Percentiles rank a stretch among this genome's conserved stretches.
These are phyloP conservation scores for Tuber microsphaerosporum DNA, from an alignment of 495 filamentous ascomycete genomes.

Conservation along the genomic window DNA sequence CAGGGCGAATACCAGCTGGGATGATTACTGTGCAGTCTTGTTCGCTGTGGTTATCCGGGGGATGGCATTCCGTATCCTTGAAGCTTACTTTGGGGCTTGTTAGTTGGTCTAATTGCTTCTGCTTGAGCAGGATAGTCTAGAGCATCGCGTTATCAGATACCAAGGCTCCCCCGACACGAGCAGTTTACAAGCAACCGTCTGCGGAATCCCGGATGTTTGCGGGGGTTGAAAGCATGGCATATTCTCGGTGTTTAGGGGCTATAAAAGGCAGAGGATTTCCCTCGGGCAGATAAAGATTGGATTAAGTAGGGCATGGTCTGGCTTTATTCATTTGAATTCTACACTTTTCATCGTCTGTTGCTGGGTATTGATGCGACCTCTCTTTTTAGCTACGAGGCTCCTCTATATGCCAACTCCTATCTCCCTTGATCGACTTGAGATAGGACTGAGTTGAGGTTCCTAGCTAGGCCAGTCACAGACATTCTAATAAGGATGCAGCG, in stretches of 20 bases:
- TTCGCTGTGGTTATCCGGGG: too few species aligned
- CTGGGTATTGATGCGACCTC: not conserved
- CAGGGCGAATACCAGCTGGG: too few species aligned
- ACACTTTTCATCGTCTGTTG: not conserved
- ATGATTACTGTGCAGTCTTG: not conserved
- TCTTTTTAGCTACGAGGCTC: not conserved
- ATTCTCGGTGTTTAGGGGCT: not conserved
- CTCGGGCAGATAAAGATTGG: not conserved
- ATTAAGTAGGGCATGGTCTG: not conserved
- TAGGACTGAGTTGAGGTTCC: not conserved
- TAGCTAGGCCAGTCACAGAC: too few species aligned
- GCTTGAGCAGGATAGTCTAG: too few species aligned
- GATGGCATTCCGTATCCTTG: too few species aligned
- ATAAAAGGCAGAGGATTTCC: not conserved
- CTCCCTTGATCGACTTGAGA: not conserved
- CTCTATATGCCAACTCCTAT: not conserved
- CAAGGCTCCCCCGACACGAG: too few species aligned
- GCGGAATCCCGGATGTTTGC: too few species aligned
- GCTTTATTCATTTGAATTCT: not conserved
- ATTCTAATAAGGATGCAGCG: too few species aligned
- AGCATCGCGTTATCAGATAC: not conserved
- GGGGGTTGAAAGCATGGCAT: too few species aligned
- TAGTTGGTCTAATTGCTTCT: too few species aligned
- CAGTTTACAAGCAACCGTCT: too few species aligned
- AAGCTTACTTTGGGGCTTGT: too few species aligned